Percentiles rank a stretch among this genome's conserved stretches.
These are phyloP conservation scores for Nannochloropsis limnetica DNA, from an alignment of 352 stramenopile species.

Conservation along the genomic window DNA sequence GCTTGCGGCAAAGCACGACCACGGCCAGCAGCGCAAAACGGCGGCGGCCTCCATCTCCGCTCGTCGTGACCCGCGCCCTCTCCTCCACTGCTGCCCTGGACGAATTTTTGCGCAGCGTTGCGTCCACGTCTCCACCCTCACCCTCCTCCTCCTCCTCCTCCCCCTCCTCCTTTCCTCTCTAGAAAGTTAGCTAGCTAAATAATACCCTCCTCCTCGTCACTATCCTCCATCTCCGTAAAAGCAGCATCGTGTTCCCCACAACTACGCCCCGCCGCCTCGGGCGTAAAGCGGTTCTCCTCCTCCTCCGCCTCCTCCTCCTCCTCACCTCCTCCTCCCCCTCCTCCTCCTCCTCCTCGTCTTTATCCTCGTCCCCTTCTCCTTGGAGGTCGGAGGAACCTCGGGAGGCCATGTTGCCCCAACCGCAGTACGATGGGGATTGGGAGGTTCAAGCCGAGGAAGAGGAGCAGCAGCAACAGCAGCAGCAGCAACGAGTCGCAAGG, in stretches of 20 bases:
- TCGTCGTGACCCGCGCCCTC: not conserved
- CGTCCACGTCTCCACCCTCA: not conserved
- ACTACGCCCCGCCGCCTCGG: no score
- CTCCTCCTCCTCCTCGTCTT: not conserved
- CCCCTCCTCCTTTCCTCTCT: no score
- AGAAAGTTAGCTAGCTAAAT: no score
- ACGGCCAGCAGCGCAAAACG: not conserved
- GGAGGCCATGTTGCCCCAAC: conserved; percentile 1
- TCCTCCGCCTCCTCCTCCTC: not conserved
- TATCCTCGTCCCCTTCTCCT: not conserved
- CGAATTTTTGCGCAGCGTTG: not conserved
- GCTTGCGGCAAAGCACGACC: not conserved
- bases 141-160: not conserved
- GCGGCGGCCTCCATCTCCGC: not conserved
- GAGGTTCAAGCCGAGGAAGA: not conserved
- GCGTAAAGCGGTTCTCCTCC: no score
- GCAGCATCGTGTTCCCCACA: no score
- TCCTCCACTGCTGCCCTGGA: not conserved
- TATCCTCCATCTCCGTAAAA: no score
- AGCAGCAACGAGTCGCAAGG: not conserved
- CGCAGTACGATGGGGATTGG: conserved; percentile 19
- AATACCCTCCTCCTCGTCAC: no score
- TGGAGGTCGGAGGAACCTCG: not conserved
- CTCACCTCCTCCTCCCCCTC: no score
- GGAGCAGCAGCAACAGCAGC: conserved; percentile 28